Evolutionary conservation across 2,329 filamentous ascomycete genomes (phyloP).

Genomic region (Metarhizium sp.): DNA sequence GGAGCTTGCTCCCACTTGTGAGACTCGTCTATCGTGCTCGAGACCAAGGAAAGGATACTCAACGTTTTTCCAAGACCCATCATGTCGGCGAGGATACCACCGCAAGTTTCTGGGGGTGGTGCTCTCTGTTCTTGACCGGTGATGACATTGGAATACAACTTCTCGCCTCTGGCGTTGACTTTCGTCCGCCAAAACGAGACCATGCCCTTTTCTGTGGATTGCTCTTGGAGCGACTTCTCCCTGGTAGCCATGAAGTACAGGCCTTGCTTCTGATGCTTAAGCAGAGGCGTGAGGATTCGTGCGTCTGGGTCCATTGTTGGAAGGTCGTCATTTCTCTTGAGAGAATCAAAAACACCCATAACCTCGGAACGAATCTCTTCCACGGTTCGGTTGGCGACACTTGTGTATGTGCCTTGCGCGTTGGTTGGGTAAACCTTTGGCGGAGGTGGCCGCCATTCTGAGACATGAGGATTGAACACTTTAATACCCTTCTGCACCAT

Average conservation of each 20-base stretch:
- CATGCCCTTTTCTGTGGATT: constrained; percentile 48
- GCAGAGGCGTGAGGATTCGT: constrained; percentile 56
- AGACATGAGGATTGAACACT: constrained; percentile 68
- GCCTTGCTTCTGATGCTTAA: constrained; percentile 84
- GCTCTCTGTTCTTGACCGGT: constrained; percentile 56
- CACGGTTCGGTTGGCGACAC: constrained; percentile 48
- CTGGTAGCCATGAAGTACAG: constrained; percentile 76
- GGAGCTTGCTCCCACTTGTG: constrained; percentile 46
- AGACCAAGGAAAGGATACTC: constrained; percentile 72
- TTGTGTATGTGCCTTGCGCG: constrained; percentile 16
- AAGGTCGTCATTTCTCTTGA: constrained; percentile 66
- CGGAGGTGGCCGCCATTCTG: constrained; percentile 34
- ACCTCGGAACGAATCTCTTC: constrained; percentile 85
- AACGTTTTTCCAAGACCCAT: constrained; percentile 86
- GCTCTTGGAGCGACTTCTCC: constrained; percentile 56
- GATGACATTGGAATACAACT: constrained; percentile 73
- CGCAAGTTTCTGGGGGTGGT: constrained; percentile 57
- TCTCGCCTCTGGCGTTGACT: constrained; percentile 38
- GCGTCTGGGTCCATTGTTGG: constrained; percentile 59
- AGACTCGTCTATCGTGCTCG: constrained; percentile 55
- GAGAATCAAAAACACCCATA: constrained; percentile 76
- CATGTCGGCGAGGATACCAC: constrained; percentile 74
- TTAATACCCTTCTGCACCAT: constrained; percentile 59
- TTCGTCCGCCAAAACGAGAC: constrained; percentile 71
- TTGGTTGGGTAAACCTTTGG: constrained; percentile 23